Evolutionary conservation across 2,329 filamentous ascomycete species (phyloP).

Genomic region (Apiospora hydei): DNA sequence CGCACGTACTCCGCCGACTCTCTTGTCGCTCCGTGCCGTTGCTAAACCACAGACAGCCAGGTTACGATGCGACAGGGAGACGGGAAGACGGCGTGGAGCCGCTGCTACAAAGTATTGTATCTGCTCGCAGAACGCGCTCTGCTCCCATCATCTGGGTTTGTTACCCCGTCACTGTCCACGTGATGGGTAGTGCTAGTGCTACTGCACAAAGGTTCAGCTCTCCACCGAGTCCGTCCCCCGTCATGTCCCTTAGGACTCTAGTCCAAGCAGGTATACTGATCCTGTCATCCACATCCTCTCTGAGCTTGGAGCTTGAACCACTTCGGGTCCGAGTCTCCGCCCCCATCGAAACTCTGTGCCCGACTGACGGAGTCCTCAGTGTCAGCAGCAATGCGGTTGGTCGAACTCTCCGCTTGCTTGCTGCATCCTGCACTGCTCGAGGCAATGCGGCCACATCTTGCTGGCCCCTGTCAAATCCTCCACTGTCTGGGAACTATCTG

Average conservation of each 20-base stretch:
- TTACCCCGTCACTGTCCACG: neutral
- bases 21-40: neutral
- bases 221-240: constrained; percentile 5
- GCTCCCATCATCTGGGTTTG: neutral
- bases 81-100: neutral
- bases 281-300: constrained; percentile 19
- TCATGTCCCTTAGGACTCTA: neutral
- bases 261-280: neutral
- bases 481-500: neutral
- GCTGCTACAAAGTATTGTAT: neutral
- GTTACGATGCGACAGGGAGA: too few species aligned
- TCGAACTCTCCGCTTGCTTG: constrained; percentile 5
- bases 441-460: constrained; percentile 10
- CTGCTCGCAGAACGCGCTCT: neutral
- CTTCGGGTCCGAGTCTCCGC: constrained; percentile 14
- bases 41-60: neutral
- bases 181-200: constrained; percentile 8
- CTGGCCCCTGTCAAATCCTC: constrained; percentile 10
- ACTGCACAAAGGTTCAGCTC: constrained; percentile 8
- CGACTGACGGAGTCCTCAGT: constrained; percentile 14
- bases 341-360: constrained; percentile 3
- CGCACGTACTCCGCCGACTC: neutral
- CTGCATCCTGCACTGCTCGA: constrained; percentile 19
- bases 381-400: constrained; percentile 18
- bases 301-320: constrained; percentile 18